Evolutionary conservation across 257 asterid species (phyloP).

Genomic region (Marsdenia floribunda): DNA sequence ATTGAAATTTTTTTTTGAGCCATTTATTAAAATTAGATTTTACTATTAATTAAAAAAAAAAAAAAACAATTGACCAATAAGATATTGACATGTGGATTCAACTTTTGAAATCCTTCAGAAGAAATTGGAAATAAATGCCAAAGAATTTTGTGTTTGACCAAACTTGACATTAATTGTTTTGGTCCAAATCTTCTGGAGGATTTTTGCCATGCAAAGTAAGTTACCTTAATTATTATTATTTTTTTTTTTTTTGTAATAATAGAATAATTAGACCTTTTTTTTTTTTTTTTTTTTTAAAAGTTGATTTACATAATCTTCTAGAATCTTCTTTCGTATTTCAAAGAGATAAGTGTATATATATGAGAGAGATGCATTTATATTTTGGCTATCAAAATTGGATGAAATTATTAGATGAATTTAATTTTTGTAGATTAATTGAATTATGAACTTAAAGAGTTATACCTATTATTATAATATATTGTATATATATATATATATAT

Average conservation of each 20-base stretch:
- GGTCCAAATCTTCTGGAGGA: neutral
- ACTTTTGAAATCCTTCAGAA: neutral
- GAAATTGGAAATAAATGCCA: constrained; percentile 1
- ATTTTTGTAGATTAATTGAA: too few species aligned
- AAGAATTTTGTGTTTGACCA: neutral
- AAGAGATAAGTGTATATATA: too few species aligned
- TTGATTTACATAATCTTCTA: neutral
- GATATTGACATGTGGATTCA: neutral
- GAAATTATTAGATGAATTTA: too few species aligned
- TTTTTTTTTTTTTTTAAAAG: too few species aligned
- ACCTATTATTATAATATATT: too few species aligned
- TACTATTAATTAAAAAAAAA: too few species aligned
- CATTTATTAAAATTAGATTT: too few species aligned
- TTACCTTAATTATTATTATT: neutral
- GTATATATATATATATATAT: too few species aligned
- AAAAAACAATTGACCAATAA: neutral
- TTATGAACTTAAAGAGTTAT: too few species aligned
- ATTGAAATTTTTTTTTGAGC: too few species aligned
- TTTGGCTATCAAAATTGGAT: neutral
- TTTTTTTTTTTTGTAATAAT: neutral
- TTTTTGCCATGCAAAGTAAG: neutral
- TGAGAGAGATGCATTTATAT: neutral
- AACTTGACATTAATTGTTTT: neutral
- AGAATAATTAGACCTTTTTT: neutral
- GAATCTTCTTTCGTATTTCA: too few species aligned